Base-by-base conservation (phyloP, 2,329 filamentous ascomycete genomes). In the Clonostachys rhizophaga region DNA sequence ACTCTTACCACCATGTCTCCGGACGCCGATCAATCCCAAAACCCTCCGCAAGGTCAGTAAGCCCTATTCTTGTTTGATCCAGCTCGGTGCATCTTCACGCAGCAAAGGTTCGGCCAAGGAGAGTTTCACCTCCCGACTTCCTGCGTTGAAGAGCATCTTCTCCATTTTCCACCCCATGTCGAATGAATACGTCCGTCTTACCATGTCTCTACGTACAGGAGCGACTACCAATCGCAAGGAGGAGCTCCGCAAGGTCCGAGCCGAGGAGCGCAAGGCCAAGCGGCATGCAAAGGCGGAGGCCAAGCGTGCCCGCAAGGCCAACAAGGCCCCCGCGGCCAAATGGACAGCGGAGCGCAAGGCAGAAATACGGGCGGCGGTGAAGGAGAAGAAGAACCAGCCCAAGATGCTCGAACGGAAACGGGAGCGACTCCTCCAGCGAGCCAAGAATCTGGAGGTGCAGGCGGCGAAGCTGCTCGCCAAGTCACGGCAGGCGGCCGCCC, bases 361-460 rank as follows among this genome's bases (percentile, higher is more conserved):
- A 40, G 40, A 51, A 40, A 47, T 56, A 62, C 7, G 9, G 24
- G 24, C 24, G 24, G 24, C 62, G 47, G 43, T 54, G 8, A 57
- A 53, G 44, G 59, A 55, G 43, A 51, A 50, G 39, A 43, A 54
- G 11, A 57, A 55, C 40, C 59, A 59, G 46, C 50, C 54, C n/a
- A 49, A 42, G 43, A 69, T 69, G 53, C 52, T 59, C 8, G 67
- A 70, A 50, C 71, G 68, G 61, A 64, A 60, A 43, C 65, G 62
- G 37, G 55, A 60, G 44, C 65, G 64, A 17, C 53, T 73, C 44
- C 60, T 68, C 20, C 50, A 51, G n/a, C 66, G 67, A 30, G 66
- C 67, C 34, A 62, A 70, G 24, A 67, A 67, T 55, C 61, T 73
- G 35, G 66, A 72, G 55, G 56, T 54, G 4, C 60, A 73, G 56